A percentile compares a stretch with the other conserved stretches of the same genome.
phyloP scores from a whole-genome alignment of 2,329 filamentous ascomycete genomes.

The Diplodia scrobiculata region DNA sequence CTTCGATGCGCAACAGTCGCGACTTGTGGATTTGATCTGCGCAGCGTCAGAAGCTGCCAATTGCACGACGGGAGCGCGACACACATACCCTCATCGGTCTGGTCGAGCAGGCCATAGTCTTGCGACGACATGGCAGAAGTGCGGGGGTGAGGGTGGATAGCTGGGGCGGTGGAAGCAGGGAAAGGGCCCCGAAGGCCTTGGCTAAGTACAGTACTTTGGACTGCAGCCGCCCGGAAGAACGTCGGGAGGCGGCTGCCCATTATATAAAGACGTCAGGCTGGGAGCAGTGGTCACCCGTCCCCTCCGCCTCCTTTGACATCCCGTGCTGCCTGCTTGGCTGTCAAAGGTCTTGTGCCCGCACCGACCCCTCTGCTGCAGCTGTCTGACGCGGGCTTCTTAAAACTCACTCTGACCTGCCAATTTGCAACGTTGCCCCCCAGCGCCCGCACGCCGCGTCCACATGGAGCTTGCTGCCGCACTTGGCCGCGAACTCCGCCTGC shows the following conservation, averaged over 20 bases:
- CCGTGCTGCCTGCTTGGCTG: neutral
- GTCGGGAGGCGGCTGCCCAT: neutral
- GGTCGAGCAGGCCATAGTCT: conserved; percentile 68
- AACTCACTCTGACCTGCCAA: neutral
- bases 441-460: conserved; percentile 9
- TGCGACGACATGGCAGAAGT: conserved; percentile 48
- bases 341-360: neutral
- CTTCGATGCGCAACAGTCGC: conserved; percentile 85
- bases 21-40: conserved; percentile 82
- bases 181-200: too few relatives aligned
- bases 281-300: neutral
- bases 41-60: conserved; percentile 24
- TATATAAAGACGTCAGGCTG: conserved; percentile 15
- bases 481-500: conserved; percentile 20
- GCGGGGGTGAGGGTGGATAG: neutral
- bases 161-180: too few relatives aligned
- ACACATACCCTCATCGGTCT: conserved; percentile 63
- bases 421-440: neutral
- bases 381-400: neutral
- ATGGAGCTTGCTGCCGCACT: conserved; percentile 17
- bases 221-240: neutral
- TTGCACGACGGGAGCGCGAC: neutral
- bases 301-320: conserved; percentile 8
- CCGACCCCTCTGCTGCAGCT: neutral
- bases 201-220: too few relatives aligned